Evolutionary conservation across 1,284 basidiomycete species (phyloP).

Genomic region (Boletus putidus): DNA sequence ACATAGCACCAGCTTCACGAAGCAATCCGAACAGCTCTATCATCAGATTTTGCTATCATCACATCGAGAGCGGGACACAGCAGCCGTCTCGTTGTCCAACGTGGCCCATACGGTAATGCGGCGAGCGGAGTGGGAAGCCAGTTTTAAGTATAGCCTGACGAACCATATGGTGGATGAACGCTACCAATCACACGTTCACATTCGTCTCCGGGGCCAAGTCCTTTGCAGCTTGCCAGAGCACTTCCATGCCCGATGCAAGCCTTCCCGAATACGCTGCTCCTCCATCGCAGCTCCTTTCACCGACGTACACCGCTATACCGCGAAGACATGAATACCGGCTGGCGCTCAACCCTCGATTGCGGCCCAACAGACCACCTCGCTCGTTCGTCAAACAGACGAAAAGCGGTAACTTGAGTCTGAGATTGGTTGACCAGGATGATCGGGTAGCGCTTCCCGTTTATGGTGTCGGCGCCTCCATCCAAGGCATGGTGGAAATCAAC

Average conservation of each 20-base stretch:
- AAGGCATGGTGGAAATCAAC: constrained; percentile 56
- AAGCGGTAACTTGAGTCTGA: constrained; percentile 51
- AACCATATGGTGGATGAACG: constrained; percentile 33
- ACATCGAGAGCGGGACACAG: background rate
- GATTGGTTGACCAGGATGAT: constrained; percentile 53
- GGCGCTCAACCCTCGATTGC: constrained; percentile 48
- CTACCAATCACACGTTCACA: constrained; percentile 30
- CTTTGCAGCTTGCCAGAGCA: constrained; percentile 22
- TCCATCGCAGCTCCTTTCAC: constrained; percentile 36
- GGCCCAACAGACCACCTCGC: constrained; percentile 43
- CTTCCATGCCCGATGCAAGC: constrained; percentile 46
- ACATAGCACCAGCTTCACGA: background rate
- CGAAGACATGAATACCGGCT: constrained; percentile 54
- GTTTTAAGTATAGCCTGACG: constrained; percentile 38
- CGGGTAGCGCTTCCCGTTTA: constrained; percentile 56
- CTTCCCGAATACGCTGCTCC: constrained; percentile 45
- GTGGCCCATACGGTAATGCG: constrained; percentile 15
- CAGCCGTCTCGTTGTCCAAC: background rate
- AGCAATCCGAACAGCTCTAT: background rate
- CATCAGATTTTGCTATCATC: constrained; percentile 1
- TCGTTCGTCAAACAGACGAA: constrained; percentile 63
- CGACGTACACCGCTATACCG: constrained; percentile 50
- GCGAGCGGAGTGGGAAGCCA: constrained; percentile 38
- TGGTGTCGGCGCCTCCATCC: constrained; percentile 51
- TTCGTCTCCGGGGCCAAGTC: background rate